phyloP scores from a whole-genome alignment of 192 early-diverging fungal species.

The Endogone sp. region DNA sequence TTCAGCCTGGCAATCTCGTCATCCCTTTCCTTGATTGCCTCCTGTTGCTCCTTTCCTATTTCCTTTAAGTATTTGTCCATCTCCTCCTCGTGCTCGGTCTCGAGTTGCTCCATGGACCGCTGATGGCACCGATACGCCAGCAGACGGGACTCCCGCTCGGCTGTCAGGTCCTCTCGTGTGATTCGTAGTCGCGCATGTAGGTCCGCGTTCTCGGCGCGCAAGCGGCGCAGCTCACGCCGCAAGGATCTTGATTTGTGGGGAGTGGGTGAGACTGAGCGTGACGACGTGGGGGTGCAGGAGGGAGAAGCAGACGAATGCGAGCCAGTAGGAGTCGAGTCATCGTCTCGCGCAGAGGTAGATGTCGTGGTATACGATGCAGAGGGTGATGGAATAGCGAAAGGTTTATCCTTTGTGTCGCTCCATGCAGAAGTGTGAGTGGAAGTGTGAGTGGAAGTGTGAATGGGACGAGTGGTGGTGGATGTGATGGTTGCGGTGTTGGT shows the following conservation, averaged over 20 bases:
- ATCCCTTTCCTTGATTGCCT: constrained; percentile 1
- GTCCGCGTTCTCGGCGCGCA: constrained; percentile 21
- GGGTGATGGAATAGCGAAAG: not conserved
- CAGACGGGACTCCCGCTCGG: constrained; percentile 15
- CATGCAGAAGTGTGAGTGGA: too few relatives aligned
- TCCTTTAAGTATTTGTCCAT: too few relatives aligned
- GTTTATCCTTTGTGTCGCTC: too few relatives aligned
- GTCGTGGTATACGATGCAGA: not conserved
- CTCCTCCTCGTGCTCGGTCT: constrained; percentile 2
- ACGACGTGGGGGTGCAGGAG: not conserved
- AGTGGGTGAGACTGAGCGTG: not conserved
- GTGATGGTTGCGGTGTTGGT: not conserved
- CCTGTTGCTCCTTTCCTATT: too few relatives aligned
- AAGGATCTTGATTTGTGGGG: not conserved
- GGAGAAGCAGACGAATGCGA: not conserved
- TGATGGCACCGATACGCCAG: constrained; percentile 20
- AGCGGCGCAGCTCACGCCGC: constrained; percentile 22
- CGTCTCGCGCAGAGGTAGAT: not conserved
- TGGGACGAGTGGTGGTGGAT: not conserved
- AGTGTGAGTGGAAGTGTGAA: not conserved
- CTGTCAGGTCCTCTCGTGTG: constrained; percentile 17
- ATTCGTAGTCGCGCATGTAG: constrained; percentile 16
- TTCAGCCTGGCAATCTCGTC: constrained; percentile 17
- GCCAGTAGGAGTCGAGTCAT: not conserved
- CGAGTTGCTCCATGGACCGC: constrained; percentile 13